phyloP scores from a whole-genome alignment of 176 grass and related monocot genomes.

The Oryza longistaminata region DNA sequence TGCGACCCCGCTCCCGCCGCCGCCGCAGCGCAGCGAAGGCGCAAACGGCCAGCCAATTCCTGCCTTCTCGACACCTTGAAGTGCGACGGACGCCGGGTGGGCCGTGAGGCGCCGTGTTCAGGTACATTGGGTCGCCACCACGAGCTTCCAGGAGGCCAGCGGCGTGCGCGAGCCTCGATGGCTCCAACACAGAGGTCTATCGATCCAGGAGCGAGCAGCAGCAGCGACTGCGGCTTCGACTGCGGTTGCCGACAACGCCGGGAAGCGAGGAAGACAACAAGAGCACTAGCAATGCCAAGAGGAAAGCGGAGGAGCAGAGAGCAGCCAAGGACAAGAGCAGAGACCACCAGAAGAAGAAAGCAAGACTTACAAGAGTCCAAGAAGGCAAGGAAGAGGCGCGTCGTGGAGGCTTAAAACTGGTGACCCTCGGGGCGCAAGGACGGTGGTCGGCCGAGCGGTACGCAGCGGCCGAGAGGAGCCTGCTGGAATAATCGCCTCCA shows the following conservation, averaged over 20 bases:
- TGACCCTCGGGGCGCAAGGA: conserved; percentile 55
- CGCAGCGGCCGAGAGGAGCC: conserved; percentile 58
- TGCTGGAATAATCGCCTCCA: conserved; percentile 70
- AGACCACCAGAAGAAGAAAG: conserved; percentile 30
- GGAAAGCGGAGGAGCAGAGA: conserved; percentile 37
- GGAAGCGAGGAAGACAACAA: conserved; percentile 28
- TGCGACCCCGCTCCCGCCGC: neutral
- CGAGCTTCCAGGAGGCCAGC: conserved; percentile 34
- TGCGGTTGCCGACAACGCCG: neutral
- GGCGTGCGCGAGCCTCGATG: conserved; percentile 29
- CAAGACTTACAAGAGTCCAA: conserved; percentile 23
- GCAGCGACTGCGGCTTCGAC: neutral
- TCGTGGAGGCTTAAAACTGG: conserved; percentile 45
- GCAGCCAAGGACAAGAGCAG: conserved; percentile 27
- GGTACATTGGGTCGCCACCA: conserved; percentile 67
- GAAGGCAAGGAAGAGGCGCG: conserved; percentile 46
- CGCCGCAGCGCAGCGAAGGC: conserved; percentile 9
- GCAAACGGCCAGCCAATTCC: conserved; percentile 1
- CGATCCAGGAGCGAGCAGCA: conserved; percentile 32
- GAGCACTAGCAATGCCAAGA: conserved; percentile 40
- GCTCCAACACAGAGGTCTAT: conserved; percentile 45
- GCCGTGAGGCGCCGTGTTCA: conserved; percentile 72
- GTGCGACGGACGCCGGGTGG: conserved; percentile 56
- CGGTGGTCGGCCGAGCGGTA: conserved; percentile 78
- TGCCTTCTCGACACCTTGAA: conserved; percentile 60